A percentile compares a stretch with the other conserved stretches of the same genome.
Evolutionary conservation across 2,329 filamentous ascomycete genomes (phyloP).

Genomic region (Parasarocladium wereldwijsianum): DNA sequence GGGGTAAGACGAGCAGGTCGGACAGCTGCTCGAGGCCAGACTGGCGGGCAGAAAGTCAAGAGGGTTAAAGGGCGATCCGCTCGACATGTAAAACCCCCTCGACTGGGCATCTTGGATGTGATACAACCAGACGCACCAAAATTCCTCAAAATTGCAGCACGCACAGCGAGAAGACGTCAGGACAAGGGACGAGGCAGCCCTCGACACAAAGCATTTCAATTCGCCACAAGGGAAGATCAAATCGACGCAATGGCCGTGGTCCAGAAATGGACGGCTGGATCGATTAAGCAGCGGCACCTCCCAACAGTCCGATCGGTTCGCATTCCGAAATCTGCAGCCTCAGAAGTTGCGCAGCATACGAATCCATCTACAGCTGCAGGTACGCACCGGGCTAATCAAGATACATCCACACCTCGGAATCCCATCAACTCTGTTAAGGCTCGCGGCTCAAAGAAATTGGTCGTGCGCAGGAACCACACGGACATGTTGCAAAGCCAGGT

Average conservation of each 20-base stretch:
- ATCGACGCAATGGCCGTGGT: constrained; percentile 39
- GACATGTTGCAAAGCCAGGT: too few species aligned
- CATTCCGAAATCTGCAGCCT: too few species aligned
- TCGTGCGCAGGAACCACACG: too few species aligned
- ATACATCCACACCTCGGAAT: too few species aligned
- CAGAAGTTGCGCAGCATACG: too few species aligned
- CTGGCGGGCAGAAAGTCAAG: not conserved
- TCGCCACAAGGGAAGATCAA: constrained; percentile 47
- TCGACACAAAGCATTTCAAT: constrained; percentile 37
- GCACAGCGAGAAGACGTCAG: constrained; percentile 31
- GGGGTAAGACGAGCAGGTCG: constrained; percentile 4
- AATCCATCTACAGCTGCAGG: too few species aligned
- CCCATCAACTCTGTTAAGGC: too few species aligned
- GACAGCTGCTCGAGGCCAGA: constrained; percentile 4
- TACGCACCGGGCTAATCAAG: too few species aligned
- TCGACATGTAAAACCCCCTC: constrained; percentile 21
- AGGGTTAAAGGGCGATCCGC: not conserved
- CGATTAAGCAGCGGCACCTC: constrained; percentile 32
- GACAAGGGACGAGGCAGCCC: constrained; percentile 41
- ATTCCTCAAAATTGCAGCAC: constrained; percentile 48
- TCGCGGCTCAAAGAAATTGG: too few species aligned
- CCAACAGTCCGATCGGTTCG: too few species aligned
- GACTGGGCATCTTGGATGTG: constrained; percentile 47
- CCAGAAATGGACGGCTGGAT: constrained; percentile 39
- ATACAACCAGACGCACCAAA: constrained; percentile 34